Conservation (phyloP, 1,139 yeast genomes). For the Blastobotrys serpentis region DNA sequence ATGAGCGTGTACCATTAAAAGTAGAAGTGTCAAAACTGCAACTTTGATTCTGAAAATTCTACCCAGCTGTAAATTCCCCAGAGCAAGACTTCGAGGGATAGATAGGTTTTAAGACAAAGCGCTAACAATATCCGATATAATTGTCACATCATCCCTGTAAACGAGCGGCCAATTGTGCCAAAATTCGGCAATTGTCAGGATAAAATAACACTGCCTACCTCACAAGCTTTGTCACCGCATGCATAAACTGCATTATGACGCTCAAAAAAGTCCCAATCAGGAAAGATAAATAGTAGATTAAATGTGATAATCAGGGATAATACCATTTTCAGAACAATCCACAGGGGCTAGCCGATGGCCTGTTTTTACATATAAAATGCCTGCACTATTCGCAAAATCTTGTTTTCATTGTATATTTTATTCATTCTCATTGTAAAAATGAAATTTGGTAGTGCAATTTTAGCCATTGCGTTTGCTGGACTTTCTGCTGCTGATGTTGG, state of each 20-base stretch:
- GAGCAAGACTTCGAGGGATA: too few species aligned
- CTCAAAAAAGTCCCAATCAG: neutral
- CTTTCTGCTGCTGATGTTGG: neutral
- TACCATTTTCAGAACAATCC: neutral
- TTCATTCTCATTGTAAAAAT: neutral
- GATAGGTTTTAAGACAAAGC: too few species aligned
- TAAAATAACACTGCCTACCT: slow-evolving; percentile 1
- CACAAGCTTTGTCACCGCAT: neutral
- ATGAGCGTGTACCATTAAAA: too few species aligned
- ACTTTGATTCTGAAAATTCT: too few species aligned
- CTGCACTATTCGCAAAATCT: neutral
- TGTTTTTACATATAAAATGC: neutral
- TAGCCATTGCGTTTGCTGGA: neutral
- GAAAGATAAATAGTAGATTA: slow-evolving; percentile 1
- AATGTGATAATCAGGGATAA: slow-evolving; percentile 4
- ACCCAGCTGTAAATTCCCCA: too few species aligned
- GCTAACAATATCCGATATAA: neutral
- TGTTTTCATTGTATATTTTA: too few species aligned
- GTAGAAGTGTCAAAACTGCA: too few species aligned
- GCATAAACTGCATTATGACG: slow-evolving; percentile 1
- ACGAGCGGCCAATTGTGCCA: too few species aligned
- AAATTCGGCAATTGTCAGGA: too few species aligned
- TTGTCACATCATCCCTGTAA: too few species aligned
- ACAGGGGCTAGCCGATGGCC: neutral
- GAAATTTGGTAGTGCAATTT: neutral